Evolutionary conservation across 108 stramenopile genomes (phyloP).

Genomic region (Conticribra weissflogii): DNA sequence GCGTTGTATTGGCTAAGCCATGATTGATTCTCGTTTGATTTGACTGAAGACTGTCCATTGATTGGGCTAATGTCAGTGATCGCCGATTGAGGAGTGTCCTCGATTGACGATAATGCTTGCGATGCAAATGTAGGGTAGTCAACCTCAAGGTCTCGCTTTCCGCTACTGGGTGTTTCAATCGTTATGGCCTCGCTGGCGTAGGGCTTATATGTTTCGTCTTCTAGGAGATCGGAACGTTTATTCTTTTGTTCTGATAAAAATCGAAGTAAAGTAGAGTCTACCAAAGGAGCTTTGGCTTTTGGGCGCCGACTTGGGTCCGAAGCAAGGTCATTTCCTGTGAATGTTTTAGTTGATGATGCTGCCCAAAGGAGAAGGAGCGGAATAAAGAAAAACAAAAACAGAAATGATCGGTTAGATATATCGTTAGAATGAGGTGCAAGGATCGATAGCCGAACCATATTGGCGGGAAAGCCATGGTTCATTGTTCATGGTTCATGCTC

Average conservation of each 20-base stretch:
- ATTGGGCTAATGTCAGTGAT: conserved; percentile 3
- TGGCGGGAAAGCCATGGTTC: too few relatives aligned
- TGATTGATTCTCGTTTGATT: conserved; percentile 18
- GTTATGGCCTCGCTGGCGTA: background rate
- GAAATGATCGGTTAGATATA: background rate
- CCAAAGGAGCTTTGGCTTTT: conserved; percentile 59
- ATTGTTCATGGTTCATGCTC: too few relatives aligned
- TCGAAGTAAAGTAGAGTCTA: conserved; percentile 73
- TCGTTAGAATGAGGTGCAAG: background rate
- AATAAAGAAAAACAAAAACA: too few relatives aligned
- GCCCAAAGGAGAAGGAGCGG: too few relatives aligned
- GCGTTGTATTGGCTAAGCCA: conserved; percentile 69
- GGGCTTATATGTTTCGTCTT: background rate
- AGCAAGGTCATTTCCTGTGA: background rate
- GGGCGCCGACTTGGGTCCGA: background rate
- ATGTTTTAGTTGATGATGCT: conserved; percentile 18
- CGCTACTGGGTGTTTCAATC: background rate
- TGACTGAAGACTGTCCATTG: background rate
- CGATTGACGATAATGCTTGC: conserved; percentile 5
- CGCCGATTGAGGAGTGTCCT: conserved; percentile 3
- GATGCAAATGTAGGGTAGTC: conserved; percentile 14
- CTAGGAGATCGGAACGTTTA: background rate
- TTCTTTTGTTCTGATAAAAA: conserved; percentile 66
- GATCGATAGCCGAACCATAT: too few relatives aligned
- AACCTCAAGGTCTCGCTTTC: background rate